Evolutionary conservation across 306 rosid species (phyloP).

Genomic region (Pyrus bretschneideri): DNA sequence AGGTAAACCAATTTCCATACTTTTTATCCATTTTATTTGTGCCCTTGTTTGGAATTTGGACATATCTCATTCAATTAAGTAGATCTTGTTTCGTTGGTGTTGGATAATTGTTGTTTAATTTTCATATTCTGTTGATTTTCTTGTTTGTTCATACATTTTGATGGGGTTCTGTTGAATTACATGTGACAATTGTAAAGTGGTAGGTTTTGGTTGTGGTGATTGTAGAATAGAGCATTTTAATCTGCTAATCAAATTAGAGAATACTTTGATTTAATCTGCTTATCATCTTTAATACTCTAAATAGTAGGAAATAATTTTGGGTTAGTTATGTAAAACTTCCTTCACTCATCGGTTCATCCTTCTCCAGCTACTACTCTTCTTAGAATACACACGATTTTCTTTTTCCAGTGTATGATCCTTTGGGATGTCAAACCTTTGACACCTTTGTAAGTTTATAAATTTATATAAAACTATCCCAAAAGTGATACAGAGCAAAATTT

Average conservation of each 20-base stretch:
- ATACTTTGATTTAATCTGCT: not conserved
- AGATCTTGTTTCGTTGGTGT: constrained; percentile 6
- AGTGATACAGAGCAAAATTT: not conserved
- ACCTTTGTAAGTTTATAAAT: not conserved
- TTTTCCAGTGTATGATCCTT: not conserved
- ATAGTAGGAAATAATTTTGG: not conserved
- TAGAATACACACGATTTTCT: not conserved
- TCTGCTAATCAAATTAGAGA: not conserved
- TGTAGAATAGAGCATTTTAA: not conserved
- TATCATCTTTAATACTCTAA: not conserved
- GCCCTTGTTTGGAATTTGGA: constrained; percentile 3
- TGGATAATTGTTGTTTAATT: not conserved
- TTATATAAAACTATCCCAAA: not conserved
- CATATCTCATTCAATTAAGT: not conserved
- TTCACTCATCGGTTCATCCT: not conserved
- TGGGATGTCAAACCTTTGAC: not conserved
- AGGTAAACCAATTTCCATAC: constrained; percentile 41
- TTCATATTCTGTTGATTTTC: not conserved
- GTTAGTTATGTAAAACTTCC: not conserved
- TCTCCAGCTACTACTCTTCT: not conserved
- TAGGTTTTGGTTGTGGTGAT: not conserved
- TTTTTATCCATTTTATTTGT: not conserved
- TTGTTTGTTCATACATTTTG: not conserved
- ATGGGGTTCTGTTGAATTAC: not conserved
- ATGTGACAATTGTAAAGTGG: not conserved